phyloP scores from a whole-genome alignment of 495 filamentous ascomycete genomes.

The Echria macrotheca region DNA sequence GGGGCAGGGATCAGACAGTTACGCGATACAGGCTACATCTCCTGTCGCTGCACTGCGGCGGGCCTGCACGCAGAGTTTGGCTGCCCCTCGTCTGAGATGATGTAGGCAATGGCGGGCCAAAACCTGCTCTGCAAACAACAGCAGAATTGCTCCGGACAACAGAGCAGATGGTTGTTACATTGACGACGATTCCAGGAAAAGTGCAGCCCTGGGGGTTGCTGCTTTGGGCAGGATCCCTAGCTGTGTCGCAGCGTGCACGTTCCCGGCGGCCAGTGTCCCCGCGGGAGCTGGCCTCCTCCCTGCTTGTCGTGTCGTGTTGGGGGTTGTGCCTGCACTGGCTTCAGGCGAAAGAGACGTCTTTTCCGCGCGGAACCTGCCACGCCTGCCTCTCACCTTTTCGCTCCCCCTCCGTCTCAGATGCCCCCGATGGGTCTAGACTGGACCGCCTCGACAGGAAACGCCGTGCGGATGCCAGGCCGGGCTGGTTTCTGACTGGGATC shows the following conservation, averaged over 20 bases:
- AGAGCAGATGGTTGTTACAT: too few species aligned
- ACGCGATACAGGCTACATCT: constrained; percentile 7
- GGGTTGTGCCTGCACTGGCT: constrained; percentile 1
- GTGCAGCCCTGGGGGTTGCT: too few species aligned
- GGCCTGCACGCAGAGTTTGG: too few species aligned
- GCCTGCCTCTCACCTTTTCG: not conserved
- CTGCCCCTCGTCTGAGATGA: constrained; percentile 6
- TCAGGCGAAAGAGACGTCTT: constrained; percentile 4
- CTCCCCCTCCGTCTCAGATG: constrained; percentile 5
- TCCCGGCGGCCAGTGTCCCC: not conserved
- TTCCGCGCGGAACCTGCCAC: constrained; percentile 4
- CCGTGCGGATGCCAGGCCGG: not conserved
- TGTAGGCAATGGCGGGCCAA: not conserved
- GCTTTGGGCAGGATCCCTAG: not conserved
- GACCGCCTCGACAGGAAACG: not conserved
- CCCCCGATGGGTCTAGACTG: constrained; percentile 4
- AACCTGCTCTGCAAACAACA: not conserved
- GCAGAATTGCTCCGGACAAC: too few species aligned
- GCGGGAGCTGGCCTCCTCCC: too few species aligned
- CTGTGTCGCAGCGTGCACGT: constrained; percentile 4
- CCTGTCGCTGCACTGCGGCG: not conserved
- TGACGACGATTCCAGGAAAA: too few species aligned
- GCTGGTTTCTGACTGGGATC: constrained; percentile 9
- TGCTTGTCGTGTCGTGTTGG: not conserved
- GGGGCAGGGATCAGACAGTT: constrained; percentile 11